These are phyloP conservation scores for apple (Malus domestica) DNA, from an alignment of 306 rosid genomes.

Conservation along the genomic window DNA sequence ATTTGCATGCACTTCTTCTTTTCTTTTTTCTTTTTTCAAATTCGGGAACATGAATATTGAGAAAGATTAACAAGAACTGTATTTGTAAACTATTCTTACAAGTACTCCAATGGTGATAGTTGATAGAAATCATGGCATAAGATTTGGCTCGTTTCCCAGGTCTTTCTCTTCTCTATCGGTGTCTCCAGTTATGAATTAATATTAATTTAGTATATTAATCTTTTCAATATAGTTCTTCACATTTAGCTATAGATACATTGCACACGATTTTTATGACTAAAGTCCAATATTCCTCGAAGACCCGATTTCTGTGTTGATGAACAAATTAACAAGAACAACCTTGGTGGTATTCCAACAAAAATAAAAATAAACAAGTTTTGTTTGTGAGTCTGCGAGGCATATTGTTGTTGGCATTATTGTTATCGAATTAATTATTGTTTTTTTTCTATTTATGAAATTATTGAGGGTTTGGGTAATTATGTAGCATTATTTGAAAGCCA, in stretches of 20 bases:
- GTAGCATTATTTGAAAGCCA: conserved; percentile 1
- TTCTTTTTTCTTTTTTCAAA: conserved; percentile 1
- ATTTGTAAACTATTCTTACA: conserved; percentile 25
- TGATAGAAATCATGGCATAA: conserved; percentile 21
- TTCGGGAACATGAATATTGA: conserved; percentile 16
- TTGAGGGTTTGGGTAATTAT: neutral
- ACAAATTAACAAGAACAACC: neutral
- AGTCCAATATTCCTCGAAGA: neutral
- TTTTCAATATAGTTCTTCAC: neutral
- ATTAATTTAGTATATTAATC: neutral
- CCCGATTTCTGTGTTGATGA: neutral
- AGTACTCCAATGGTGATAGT: conserved; percentile 19
- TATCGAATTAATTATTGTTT: neutral
- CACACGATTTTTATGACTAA: neutral
- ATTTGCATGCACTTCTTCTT: neutral
- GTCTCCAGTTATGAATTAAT: neutral
- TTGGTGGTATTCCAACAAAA: no score
- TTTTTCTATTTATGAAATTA: neutral
- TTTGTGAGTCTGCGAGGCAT: neutral
- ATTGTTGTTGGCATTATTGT: neutral
- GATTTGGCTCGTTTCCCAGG: conserved; percentile 52
- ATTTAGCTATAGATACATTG: neutral
- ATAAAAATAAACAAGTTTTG: neutral
- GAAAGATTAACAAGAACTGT: conserved; percentile 10
- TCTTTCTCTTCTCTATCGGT: neutral